Conservation (phyloP, 768 basidiomycete genomes). For the Daedaleopsis nitida region DNA sequence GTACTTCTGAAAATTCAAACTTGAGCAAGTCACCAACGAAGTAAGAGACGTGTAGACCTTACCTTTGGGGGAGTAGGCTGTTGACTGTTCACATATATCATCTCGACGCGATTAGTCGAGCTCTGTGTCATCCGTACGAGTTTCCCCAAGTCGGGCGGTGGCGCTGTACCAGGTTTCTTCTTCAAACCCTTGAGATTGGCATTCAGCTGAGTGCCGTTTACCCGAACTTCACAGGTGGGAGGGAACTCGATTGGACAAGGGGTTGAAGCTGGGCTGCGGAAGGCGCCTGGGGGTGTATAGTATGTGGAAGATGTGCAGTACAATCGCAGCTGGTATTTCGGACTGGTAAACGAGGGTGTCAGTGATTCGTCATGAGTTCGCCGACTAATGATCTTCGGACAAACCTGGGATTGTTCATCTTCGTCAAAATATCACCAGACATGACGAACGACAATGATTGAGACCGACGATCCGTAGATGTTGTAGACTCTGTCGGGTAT, state of each 20-base stretch:
- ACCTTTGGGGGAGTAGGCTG: constrained; percentile 77
- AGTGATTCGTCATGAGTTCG: neutral
- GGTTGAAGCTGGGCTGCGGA: constrained; percentile 46
- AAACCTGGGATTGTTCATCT: constrained; percentile 60
- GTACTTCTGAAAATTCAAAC: constrained; percentile 65
- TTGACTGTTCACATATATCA: constrained; percentile 90
- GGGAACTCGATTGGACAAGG: constrained; percentile 90
- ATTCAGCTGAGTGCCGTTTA: constrained; percentile 67
- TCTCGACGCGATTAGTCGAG: constrained; percentile 71
- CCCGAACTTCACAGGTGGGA: constrained; percentile 86
- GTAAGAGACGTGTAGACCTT: constrained; percentile 17
- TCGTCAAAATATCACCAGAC: constrained; percentile 60
- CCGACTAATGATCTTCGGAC: constrained; percentile 18
- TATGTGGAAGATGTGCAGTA: constrained; percentile 88
- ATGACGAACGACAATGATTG: constrained; percentile 65
- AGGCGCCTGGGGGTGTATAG: constrained; percentile 53
- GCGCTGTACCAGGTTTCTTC: constrained; percentile 93
- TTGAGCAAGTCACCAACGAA: neutral
- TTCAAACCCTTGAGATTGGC: constrained; percentile 90
- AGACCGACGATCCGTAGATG: constrained; percentile 74
- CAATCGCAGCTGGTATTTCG: constrained; percentile 78
- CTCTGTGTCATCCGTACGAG: constrained; percentile 44
- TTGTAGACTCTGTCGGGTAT: constrained; percentile 62
- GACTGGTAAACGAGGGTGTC: constrained; percentile 36
- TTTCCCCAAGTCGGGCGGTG: constrained; percentile 73